Base-by-base conservation (phyloP, 2,329 filamentous ascomycete genomes). In the Aspergillus calidoustus region DNA sequence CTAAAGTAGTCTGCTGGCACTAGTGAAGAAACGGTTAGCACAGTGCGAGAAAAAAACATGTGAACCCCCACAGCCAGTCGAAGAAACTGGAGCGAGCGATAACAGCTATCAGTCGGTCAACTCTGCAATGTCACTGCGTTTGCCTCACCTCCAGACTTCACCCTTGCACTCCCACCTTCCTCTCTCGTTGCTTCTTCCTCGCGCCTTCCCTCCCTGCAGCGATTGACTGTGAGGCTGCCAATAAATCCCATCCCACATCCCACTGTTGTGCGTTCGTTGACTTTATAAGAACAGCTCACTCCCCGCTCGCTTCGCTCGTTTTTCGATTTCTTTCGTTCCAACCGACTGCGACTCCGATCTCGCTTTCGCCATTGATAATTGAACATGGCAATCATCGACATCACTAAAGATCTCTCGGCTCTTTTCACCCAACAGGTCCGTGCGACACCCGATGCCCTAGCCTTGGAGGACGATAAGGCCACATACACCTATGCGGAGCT, bases 401-500 rank as follows among this genome's bases (percentile, higher is more conserved):
- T 82, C 64, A 84, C 79, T 66, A 91, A 90, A 76, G 90, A 93
- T 77, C 80, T 93, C 62, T 86, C 89, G 53, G 87, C 89, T 31
- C 86, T 93, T 65, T 92, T 93, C 74, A 79, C 81, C 66, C 78
- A 86, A 67, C 91, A 94, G 81, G 91, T 86, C 57, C 80, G 84
- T 65, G 82, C 83, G 28, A 91, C 90, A 0, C 91, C 91, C 5
- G 80, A 91, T 77, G 86, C 87, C 38, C 74, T 90, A 71, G 91
- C 91, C 22, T 78, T 93, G 59, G 90, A 93, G 74, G 91, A 93
- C 76, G 89, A 88, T 65, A 81, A 79, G 44, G 81, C 81, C 61
- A 85, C 80, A 54, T 88, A 91, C 72, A 92, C 90, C 54, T 94
- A 94, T 75, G 83, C 84, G 51, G 84, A 92, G 79, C 84, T 94